Evolutionary conservation across 768 basidiomycete genomes (phyloP).

Genomic region (Terana coerulea): DNA sequence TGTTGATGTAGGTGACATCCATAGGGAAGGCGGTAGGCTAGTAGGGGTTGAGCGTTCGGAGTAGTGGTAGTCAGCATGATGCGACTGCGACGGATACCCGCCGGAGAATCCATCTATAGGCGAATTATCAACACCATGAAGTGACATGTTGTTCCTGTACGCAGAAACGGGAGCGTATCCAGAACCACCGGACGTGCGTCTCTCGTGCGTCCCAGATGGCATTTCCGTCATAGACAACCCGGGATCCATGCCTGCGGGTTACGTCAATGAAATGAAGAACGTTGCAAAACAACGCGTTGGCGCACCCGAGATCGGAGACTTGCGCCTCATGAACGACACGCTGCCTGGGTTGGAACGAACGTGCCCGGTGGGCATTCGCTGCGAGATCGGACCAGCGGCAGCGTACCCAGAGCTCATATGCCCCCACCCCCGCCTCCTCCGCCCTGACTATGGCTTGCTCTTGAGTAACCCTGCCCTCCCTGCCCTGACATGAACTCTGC

Average conservation of each 20-base stretch:
- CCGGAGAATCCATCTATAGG: conserved; percentile 13
- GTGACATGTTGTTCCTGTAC: conserved; percentile 3
- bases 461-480: conserved; percentile 14
- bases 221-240: conserved; percentile 10
- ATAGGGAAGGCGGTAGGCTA: conserved; percentile 73
- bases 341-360: conserved; percentile 28
- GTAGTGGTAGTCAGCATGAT: conserved; percentile 18
- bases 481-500: conserved; percentile 19
- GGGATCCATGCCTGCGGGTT: conserved; percentile 1
- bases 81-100: conserved; percentile 18
- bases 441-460: conserved; percentile 11
- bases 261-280: not conserved
- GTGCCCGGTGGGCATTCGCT: conserved; percentile 64
- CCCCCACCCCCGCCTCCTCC: conserved; percentile 15
- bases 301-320: conserved; percentile 37
- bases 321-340: conserved; percentile 23
- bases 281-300: too few species aligned
- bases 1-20: conserved; percentile 74
- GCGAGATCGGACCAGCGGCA: conserved; percentile 32
- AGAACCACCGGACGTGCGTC: conserved; percentile 19
- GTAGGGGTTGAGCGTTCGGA: conserved; percentile 50
- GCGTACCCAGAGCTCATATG: conserved; percentile 24
- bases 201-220: conserved; percentile 9
- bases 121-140: conserved; percentile 3
- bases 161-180: conserved; percentile 10